Conservation (phyloP, 2,329 filamentous ascomycete species). For the Claviceps sp. region DNA sequence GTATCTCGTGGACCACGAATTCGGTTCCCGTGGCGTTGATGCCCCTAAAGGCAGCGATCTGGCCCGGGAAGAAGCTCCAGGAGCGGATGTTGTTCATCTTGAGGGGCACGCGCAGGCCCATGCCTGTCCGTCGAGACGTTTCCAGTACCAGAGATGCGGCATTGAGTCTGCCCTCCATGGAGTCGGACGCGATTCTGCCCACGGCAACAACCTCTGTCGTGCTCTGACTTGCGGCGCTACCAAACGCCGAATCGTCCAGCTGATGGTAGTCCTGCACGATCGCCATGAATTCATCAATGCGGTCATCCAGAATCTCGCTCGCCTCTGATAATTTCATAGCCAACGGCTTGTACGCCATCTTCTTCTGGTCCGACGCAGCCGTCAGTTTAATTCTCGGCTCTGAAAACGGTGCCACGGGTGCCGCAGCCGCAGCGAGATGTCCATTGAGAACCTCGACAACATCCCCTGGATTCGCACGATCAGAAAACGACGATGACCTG, state of each 20-base stretch:
- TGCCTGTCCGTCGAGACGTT: slow-evolving; percentile 71
- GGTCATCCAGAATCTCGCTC: slow-evolving; percentile 85
- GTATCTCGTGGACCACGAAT: slow-evolving; percentile 66
- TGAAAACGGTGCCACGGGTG: slow-evolving; percentile 56
- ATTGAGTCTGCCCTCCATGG: slow-evolving; percentile 75
- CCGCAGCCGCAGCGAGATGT: slow-evolving; percentile 52
- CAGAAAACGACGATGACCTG: slow-evolving; percentile 43
- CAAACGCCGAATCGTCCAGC: slow-evolving; percentile 69
- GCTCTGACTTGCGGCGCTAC: slow-evolving; percentile 73
- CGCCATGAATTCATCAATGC: slow-evolving; percentile 79
- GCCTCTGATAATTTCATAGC: slow-evolving; percentile 89
- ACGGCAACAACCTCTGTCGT: slow-evolving; percentile 81
- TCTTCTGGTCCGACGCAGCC: slow-evolving; percentile 78
- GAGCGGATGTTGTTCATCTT: slow-evolving; percentile 54
- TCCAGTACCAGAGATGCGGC: slow-evolving; percentile 76
- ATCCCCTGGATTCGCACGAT: slow-evolving; percentile 68
- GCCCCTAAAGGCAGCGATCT: slow-evolving; percentile 78
- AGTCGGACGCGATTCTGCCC: slow-evolving; percentile 82
- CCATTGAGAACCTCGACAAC: slow-evolving; percentile 73
- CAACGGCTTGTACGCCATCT: slow-evolving; percentile 82
- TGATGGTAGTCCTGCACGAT: slow-evolving; percentile 61
- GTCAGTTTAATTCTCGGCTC: slow-evolving; percentile 74
- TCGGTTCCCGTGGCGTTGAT: slow-evolving; percentile 76
- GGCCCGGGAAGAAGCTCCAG: slow-evolving; percentile 86
- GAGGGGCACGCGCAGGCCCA: slow-evolving; percentile 67